Conservation (phyloP, 2,329 filamentous ascomycete species). For the Rutstroemia sp. region DNA sequence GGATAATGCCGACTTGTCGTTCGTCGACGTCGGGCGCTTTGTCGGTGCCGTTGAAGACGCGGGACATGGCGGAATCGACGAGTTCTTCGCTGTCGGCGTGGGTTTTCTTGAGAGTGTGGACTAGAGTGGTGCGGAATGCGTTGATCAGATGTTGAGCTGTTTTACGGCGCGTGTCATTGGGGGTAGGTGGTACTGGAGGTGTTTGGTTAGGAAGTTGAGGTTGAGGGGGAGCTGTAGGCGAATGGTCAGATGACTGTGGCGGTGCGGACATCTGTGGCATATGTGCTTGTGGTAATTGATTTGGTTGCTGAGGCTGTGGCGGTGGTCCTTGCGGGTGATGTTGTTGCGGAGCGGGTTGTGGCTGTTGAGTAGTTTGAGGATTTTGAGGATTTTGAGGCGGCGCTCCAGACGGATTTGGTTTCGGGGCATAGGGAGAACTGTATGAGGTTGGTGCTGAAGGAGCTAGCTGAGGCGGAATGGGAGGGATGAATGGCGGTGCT, state of each 20-base stretch:
- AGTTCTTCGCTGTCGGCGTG: slow-evolving; percentile 22
- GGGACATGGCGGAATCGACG: slow-evolving; percentile 27
- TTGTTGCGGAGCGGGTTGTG: background rate
- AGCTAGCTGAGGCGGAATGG: slow-evolving; percentile 21
- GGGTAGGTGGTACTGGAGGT: background rate
- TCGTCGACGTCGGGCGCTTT: slow-evolving; percentile 18
- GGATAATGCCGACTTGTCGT: slow-evolving; percentile 9
- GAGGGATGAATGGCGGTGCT: slow-evolving; percentile 11
- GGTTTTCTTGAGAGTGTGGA: slow-evolving; percentile 15
- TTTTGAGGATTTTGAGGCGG: slow-evolving; percentile 2
- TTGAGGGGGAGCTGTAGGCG: background rate
- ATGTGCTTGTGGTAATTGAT: slow-evolving; percentile 5
- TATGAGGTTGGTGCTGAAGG: slow-evolving; percentile 18
- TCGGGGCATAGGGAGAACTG: slow-evolving; percentile 30
- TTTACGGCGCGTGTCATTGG: background rate
- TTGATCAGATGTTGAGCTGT: slow-evolving; percentile 10
- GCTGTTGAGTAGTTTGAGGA: slow-evolving; percentile 5
- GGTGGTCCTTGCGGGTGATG: slow-evolving; percentile 1
- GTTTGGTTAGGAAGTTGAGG: background rate
- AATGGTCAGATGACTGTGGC: slow-evolving; percentile 3
- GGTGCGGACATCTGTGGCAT: background rate
- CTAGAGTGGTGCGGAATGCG: slow-evolving; percentile 22
- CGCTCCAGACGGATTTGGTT: slow-evolving; percentile 17
- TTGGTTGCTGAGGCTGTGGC: background rate
- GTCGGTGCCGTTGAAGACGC: slow-evolving; percentile 22